These are phyloP conservation scores for Neobulgaria alba DNA, from an alignment of 2,329 filamentous ascomycete species.

Conservation along the genomic window DNA sequence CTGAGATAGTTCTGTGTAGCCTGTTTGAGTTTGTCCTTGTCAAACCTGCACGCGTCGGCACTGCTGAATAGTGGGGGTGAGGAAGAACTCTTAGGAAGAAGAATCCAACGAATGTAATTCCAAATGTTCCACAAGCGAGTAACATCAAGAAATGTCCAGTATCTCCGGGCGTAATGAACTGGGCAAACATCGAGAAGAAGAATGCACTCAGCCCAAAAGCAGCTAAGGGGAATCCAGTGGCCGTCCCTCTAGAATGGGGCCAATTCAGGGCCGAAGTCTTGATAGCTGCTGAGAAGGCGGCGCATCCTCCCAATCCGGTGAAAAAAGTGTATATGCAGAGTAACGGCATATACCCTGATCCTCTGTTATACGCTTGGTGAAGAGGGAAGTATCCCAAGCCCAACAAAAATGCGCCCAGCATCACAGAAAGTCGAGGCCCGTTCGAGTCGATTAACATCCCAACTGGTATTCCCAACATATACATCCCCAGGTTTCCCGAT, in stretches of 20 bases:
- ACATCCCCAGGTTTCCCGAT: slow-evolving; percentile 89
- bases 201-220: slow-evolving; percentile 93
- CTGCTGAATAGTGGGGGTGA: slow-evolving; percentile 36
- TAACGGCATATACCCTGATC: slow-evolving; percentile 45
- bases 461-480: slow-evolving; percentile 78
- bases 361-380: slow-evolving; percentile 66
- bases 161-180: slow-evolving; percentile 71
- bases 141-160: slow-evolving; percentile 75
- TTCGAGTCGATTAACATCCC: slow-evolving; percentile 79
- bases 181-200: slow-evolving; percentile 80
- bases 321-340: slow-evolving; percentile 81
- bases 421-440: slow-evolving; percentile 70
- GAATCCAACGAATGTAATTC: slow-evolving; percentile 66
- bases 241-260: slow-evolving; percentile 83
- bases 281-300: slow-evolving; percentile 80
- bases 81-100: slow-evolving; percentile 77
- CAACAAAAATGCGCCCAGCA: slow-evolving; percentile 65
- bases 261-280: slow-evolving; percentile 87
- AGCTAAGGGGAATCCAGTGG: slow-evolving; percentile 86
- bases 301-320: slow-evolving; percentile 81
- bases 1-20: slow-evolving; percentile 39
- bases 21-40: slow-evolving; percentile 21
- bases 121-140: slow-evolving; percentile 69
- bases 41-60: slow-evolving; percentile 31
- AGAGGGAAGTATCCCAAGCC: slow-evolving; percentile 80